These are phyloP conservation scores for Labyrinthula sp. DNA, from an alignment of 352 stramenopile genomes.

Conservation along the genomic window DNA sequence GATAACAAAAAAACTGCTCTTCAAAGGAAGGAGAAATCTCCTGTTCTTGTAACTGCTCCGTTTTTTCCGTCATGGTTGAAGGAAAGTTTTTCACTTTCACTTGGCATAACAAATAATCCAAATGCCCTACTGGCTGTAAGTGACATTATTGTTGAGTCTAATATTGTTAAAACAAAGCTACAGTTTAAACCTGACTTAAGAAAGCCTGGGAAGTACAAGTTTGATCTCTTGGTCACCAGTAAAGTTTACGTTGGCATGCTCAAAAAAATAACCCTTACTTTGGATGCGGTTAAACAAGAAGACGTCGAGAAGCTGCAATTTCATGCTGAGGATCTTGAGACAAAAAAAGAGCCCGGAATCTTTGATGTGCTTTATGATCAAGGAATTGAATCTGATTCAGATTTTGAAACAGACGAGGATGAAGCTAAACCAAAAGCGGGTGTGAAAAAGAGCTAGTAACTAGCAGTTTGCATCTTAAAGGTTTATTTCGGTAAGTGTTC, in stretches of 20 bases:
- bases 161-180: constrained; percentile 46
- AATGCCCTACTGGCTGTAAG: constrained; percentile 82
- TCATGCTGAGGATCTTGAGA: constrained; percentile 88
- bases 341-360: constrained; percentile 96
- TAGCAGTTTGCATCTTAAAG: too few relatives aligned
- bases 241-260: constrained; percentile 92
- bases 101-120: constrained; percentile 74
- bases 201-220: constrained; percentile 58
- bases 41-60: constrained; percentile 78
- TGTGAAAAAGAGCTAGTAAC: too few relatives aligned
- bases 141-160: constrained; percentile 72
- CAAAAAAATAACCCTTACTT: constrained; percentile 63
- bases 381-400: too few relatives aligned
- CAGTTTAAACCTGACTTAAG: constrained; percentile 61
- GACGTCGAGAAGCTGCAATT: constrained; percentile 77
- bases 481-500: too few relatives aligned
- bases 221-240: constrained; percentile 89
- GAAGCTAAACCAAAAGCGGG: too few relatives aligned
- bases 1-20: constrained; percentile 30
- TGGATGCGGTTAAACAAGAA: constrained; percentile 71
- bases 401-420: too few relatives aligned
- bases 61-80: constrained; percentile 77
- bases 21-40: constrained; percentile 71
- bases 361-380: constrained; percentile 92
- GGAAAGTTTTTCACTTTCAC: constrained; percentile 88